Evolutionary conservation across 2,329 filamentous ascomycete genomes (phyloP).

Genomic region (Trichophyton benhamiae): DNA sequence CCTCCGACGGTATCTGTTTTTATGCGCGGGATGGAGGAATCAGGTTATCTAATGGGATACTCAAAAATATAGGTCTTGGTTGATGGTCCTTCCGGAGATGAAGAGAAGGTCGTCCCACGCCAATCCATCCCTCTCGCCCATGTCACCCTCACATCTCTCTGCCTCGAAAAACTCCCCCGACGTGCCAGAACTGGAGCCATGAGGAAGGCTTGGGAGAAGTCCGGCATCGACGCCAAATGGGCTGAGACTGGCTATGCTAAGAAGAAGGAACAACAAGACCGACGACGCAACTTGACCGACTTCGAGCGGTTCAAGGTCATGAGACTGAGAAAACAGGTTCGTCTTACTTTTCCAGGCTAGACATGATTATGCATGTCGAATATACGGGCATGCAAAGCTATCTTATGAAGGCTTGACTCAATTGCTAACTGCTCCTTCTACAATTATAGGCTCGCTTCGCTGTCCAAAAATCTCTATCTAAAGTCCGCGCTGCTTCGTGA

Average conservation of each 20-base stretch:
- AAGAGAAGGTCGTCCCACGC: conserved; percentile 69
- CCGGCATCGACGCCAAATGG: conserved; percentile 88
- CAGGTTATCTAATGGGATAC: background rate
- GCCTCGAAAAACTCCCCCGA: conserved; percentile 75
- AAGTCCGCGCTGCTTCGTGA: conserved; percentile 66
- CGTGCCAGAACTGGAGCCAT: conserved; percentile 70
- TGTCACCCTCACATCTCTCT: conserved; percentile 78
- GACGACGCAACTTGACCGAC: conserved; percentile 85
- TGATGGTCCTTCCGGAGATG: conserved; percentile 79
- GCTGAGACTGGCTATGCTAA: conserved; percentile 84
- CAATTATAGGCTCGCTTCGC: conserved; percentile 64
- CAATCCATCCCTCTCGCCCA: conserved; percentile 72
- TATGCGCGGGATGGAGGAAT: background rate
- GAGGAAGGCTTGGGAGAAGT: conserved; percentile 81
- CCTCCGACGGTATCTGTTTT: background rate
- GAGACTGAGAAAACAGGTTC: conserved; percentile 96
- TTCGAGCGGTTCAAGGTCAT: conserved; percentile 99
- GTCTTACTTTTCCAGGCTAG: conserved; percentile 20
- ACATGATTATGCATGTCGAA: background rate
- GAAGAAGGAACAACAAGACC: conserved; percentile 73
- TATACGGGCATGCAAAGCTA: background rate
- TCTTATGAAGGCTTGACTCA: background rate
- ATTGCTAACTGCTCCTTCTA: background rate
- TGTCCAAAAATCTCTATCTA: conserved; percentile 90
- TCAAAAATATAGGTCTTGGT: conserved; percentile 62